Conservation (phyloP, 2,329 filamentous ascomycete genomes). For the Dothistroma septosporum region DNA sequence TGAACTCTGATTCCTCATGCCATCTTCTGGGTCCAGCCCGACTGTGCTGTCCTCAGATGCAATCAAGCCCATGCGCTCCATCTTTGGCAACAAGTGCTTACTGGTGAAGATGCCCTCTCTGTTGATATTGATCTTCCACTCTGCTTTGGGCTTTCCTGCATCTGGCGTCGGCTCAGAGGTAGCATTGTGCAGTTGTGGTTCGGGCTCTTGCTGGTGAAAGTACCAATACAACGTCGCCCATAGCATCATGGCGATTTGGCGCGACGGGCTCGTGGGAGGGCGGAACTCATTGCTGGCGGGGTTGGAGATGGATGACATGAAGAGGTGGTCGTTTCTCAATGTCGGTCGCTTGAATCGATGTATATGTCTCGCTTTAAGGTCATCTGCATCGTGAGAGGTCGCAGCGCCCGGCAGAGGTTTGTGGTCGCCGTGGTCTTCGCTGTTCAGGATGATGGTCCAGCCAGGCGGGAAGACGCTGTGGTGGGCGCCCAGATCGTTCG, state of each 20-base stretch:
- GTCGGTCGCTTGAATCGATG: slow-evolving; percentile 72
- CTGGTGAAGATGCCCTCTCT: slow-evolving; percentile 84
- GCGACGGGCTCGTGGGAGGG: slow-evolving; percentile 71
- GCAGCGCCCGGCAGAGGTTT: slow-evolving; percentile 14
- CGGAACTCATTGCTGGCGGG: slow-evolving; percentile 77
- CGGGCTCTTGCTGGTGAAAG: slow-evolving; percentile 80
- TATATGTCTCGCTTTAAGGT: slow-evolving; percentile 40
- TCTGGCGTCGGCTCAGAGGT: slow-evolving; percentile 61
- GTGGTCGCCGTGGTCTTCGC: slow-evolving; percentile 46
- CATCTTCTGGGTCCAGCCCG: slow-evolving; percentile 57
- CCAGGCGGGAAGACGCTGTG: slow-evolving; percentile 73
- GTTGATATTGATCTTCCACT: slow-evolving; percentile 82
- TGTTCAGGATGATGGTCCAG: slow-evolving; percentile 85
- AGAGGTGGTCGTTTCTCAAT: slow-evolving; percentile 73
- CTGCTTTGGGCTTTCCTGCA: slow-evolving; percentile 69
- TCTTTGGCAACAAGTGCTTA: slow-evolving; percentile 77
- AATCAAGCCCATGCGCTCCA: slow-evolving; percentile 89
- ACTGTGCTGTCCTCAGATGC: slow-evolving; percentile 71
- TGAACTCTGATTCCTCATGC: slow-evolving; percentile 50
- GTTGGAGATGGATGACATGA: slow-evolving; percentile 86
- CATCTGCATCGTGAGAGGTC: slow-evolving; percentile 18
- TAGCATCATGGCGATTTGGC: slow-evolving; percentile 93
- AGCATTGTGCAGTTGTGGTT: slow-evolving; percentile 58
- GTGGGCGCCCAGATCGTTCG: slow-evolving; percentile 66
- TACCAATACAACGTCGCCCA: slow-evolving; percentile 97